Evolutionary conservation across 805 yeast genomes (phyloP).

Genomic region (Candida broadrunensis): DNA sequence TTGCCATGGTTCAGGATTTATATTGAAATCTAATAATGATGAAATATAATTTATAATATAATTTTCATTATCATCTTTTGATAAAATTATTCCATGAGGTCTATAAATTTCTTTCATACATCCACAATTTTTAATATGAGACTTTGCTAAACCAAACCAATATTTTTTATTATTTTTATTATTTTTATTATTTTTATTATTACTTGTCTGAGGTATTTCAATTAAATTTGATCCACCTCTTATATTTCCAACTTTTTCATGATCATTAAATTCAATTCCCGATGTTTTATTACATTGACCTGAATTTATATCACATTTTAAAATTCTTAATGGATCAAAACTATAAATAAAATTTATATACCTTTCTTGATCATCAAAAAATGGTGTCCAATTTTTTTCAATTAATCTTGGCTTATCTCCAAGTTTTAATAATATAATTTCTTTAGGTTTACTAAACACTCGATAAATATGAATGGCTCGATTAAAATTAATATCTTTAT

Average conservation of each 20-base stretch:
- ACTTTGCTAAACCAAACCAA: conserved; percentile 19
- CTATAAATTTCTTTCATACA: conserved; percentile 15
- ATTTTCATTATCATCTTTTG: not conserved
- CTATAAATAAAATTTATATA: conserved; percentile 31
- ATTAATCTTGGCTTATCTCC: conserved; percentile 1
- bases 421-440: conserved; percentile 13
- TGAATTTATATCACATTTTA: conserved; percentile 16
- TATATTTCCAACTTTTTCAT: not conserved
- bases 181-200: conserved; percentile 6
- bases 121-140: conserved; percentile 14
- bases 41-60: conserved; percentile 23
- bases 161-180: conserved; percentile 5
- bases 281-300: conserved; percentile 5
- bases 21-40: conserved; percentile 30
- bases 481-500: conserved; percentile 10
- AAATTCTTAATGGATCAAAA: conserved; percentile 21
- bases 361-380: conserved; percentile 23
- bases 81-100: conserved; percentile 15
- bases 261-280: not conserved
- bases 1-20: conserved; percentile 26
- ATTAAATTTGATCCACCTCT: not conserved
- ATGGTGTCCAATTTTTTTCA: conserved; percentile 42
- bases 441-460: not conserved
- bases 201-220: conserved; percentile 5
- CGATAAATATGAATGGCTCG: conserved; percentile 17